Evolutionary conservation across 305 asterid species (phyloP), one percentile per base, ranked within the genome.

Genomic region (Fraxinus sp.): DNA sequence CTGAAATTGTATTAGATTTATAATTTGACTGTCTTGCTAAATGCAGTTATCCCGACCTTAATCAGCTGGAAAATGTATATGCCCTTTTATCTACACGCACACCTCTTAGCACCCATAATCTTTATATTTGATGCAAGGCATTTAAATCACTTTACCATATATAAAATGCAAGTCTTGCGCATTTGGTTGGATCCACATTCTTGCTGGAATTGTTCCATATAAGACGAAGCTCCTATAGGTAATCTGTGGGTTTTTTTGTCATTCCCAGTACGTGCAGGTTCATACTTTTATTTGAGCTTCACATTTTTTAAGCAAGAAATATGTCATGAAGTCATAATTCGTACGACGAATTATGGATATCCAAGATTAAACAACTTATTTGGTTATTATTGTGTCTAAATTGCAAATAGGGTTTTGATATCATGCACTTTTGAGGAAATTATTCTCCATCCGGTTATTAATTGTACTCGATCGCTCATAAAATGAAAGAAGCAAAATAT

Each of bases 11-110:
- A 52, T 52, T 52, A 52, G 22, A 16, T 52, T 52, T 16, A 52
- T 52, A 52, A 52, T 16, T 52, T 52, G 62, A 52, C 5, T 16
- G 22, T 52, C 62, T 52, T 4, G 62, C 62, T 52, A 16, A 52
- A 52, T 52, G 62, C 62, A 14, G 7, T 52, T 16, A 14, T 52
- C 22, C 62, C 0, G 62, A 52, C 62, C 62, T 96, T 89, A 87
- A 92, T 91, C 62, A 94, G 91, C 95, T 94, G 98, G 88, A 94
- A 92, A 62, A 66, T 11, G 8, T 66, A 66, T 24, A 7, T 66
- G 74, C 37, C 36, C 13, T 26, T 66, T 33, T 66, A 4, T 28
- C 35, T 26, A 10, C 36, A 10, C 30, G 74, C 37, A 66, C 20
- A 26, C 32, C 71, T 62, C 32, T 62, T 26, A 28, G 14, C 36